phyloP scores from a whole-genome alignment of 306 rosid species.

The Canavalia ensiformis region DNA sequence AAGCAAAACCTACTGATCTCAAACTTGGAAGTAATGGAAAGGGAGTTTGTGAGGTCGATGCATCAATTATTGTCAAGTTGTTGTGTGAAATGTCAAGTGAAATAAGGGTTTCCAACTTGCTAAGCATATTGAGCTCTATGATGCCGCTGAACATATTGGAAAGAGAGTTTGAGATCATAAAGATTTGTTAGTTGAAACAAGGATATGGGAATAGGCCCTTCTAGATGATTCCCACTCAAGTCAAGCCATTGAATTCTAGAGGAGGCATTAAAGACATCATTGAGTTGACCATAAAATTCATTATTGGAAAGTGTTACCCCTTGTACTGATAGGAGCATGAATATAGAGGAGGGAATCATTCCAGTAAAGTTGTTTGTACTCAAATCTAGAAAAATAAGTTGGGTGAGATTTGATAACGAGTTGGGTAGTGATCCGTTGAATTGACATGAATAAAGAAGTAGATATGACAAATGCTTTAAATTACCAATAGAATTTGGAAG shows the following conservation, averaged over 20 bases:
- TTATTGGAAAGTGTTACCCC: neutral
- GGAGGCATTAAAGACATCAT: neutral
- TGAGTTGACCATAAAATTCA: neutral
- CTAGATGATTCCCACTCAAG: slow-evolving; percentile 12
- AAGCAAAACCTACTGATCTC: slow-evolving; percentile 34
- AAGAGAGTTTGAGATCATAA: slow-evolving; percentile 28
- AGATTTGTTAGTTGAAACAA: slow-evolving; percentile 11
- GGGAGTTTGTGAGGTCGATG: neutral
- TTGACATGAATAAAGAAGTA: too few species aligned
- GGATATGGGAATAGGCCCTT: slow-evolving; percentile 46
- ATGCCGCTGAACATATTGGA: slow-evolving; percentile 53
- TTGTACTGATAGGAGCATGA: neutral
- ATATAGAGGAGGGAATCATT: neutral
- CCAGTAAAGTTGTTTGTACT: neutral
- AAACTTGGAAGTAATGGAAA: slow-evolving; percentile 5
- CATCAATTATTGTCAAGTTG: slow-evolving; percentile 22
- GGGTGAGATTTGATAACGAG: too few species aligned
- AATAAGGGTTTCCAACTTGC: neutral
- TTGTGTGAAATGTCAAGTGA: slow-evolving; percentile 60
- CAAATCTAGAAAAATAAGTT: slow-evolving; percentile 1
- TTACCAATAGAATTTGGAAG: slow-evolving; percentile 20
- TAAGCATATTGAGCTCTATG: neutral
- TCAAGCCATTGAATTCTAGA: neutral
- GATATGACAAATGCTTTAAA: neutral
- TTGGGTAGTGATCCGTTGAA: too few species aligned